Base-by-base conservation (phyloP, 495 filamentous ascomycete genomes). In the Aspergillus cavernicola region DNA sequence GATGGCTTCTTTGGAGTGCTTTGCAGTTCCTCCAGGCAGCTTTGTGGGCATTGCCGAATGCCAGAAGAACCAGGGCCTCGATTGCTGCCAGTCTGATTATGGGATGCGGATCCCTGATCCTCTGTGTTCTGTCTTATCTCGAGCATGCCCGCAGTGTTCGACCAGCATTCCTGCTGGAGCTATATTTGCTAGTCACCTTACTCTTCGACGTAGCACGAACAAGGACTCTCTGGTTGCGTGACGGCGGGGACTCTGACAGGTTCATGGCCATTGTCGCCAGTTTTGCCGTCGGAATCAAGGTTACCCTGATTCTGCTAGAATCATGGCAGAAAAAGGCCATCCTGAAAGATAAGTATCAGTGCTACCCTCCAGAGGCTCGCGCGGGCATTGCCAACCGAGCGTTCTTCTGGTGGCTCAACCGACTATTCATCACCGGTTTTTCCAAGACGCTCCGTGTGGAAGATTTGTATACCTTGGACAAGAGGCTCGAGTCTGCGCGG, bases 381-480 rank as follows among this genome's bases (percentile, higher is more conserved):
- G 48, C 36, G 7, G 35, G 35, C 7, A 15, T 51, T n/a, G 7
- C 16, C 36, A 51, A 51, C 37, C 19, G 48, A 13, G 40, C 23
- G 0, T 50, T 50, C 15, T 56, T 50, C 39, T 50, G 53, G 45
- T 56, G 53, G 53, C 31, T 56, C 19, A 56, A 56, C 42, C 38
- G 46, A 0, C 31, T 56, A 15, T 49, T 56, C 4, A 18, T 43
- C 10, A 32, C n/a, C 8, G 53, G 53, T 7, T 55, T 50, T 23
- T 13, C 8, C 15, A 36, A 50, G 36, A 23, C 33, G 2, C 23
- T 55, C 13, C 4, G 8, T 6, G 53, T 56, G 19, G 53, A 56
- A 20, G 39, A 50, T 13, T 26, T 56, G 19, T 43, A 29, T 28
- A 13, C 36, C 18, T 20, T 45, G n/a, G 45, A 44, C 15, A 55